Conservation (phyloP, 331 rosid genomes). For the Quercus phellos region DNA sequence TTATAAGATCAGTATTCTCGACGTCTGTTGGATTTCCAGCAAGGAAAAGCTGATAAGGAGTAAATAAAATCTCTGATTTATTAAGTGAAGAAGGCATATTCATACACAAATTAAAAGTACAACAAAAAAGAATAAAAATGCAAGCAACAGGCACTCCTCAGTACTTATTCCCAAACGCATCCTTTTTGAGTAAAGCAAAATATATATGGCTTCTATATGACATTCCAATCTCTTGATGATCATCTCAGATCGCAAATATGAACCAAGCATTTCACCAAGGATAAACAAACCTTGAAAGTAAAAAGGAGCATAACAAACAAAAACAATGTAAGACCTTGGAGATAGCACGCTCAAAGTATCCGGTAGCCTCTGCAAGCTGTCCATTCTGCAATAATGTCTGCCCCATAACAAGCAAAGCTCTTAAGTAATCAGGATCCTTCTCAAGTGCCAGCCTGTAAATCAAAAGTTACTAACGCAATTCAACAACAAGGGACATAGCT, state of each 20-base stretch:
- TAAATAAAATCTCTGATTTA: conserved; percentile 19
- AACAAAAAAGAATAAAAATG: conserved; percentile 4
- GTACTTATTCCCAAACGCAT: neutral
- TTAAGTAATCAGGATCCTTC: conserved; percentile 75
- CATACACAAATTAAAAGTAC: conserved; percentile 1
- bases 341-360: conserved; percentile 64
- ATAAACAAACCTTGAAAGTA: neutral
- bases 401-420: conserved; percentile 79
- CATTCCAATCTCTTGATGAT: neutral
- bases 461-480: conserved; percentile 21
- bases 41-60: conserved; percentile 52
- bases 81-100: conserved; percentile 3
- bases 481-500: conserved; percentile 21
- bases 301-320: conserved; percentile 13
- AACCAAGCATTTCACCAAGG: neutral
- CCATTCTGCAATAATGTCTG: conserved; percentile 64
- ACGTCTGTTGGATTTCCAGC: conserved; percentile 47
- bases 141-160: neutral
- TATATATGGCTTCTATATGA: neutral
- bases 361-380: conserved; percentile 50
- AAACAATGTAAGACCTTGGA: conserved; percentile 50
- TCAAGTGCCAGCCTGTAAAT: conserved; percentile 63
- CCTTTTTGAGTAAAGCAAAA: neutral
- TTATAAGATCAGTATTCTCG: conserved; percentile 64
- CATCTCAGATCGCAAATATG: neutral